Percentiles rank a stretch among this genome's conserved stretches.
phyloP scores from a whole-genome alignment of 805 yeast species.

The Hanseniaspora valbyensis region DNA sequence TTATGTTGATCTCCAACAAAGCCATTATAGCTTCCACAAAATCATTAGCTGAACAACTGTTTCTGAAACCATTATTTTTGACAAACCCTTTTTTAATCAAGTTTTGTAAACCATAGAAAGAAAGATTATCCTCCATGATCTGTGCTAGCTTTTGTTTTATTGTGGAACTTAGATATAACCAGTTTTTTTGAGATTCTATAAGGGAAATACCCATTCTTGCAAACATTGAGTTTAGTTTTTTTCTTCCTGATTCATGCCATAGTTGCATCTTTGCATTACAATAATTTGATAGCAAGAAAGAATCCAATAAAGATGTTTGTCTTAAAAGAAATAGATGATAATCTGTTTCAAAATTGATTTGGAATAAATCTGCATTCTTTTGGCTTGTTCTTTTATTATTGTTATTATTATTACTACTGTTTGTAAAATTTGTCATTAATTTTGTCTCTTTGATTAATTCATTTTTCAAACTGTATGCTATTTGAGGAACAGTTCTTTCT shows the following conservation, averaged over 20 bases:
- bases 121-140: conserved; percentile 59
- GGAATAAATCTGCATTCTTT: conserved; percentile 36
- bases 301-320: conserved; percentile 86
- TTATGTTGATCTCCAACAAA: conserved; percentile 53
- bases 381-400: conserved; percentile 23
- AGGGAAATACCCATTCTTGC: conserved; percentile 94
- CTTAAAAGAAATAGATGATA: conserved; percentile 75
- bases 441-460: conserved; percentile 64
- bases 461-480: conserved; percentile 65
- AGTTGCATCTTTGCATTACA: conserved; percentile 76
- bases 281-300: conserved; percentile 82
- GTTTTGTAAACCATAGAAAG: conserved; percentile 70
- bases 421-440: conserved; percentile 33
- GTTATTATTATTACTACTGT: neutral
- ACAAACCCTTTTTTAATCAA: conserved; percentile 77
- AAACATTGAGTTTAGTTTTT: conserved; percentile 75
- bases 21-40: conserved; percentile 84
- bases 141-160: conserved; percentile 62
- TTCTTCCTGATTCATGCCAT: conserved; percentile 88
- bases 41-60: conserved; percentile 82
- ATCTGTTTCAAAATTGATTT: conserved; percentile 64
- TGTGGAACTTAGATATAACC: conserved; percentile 79
- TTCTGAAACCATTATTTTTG: conserved; percentile 76
- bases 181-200: conserved; percentile 76
- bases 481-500: conserved; percentile 59